Evolutionary conservation across 2,329 filamentous ascomycete species (phyloP).

Genomic region (Incumbomyces delicatus): DNA sequence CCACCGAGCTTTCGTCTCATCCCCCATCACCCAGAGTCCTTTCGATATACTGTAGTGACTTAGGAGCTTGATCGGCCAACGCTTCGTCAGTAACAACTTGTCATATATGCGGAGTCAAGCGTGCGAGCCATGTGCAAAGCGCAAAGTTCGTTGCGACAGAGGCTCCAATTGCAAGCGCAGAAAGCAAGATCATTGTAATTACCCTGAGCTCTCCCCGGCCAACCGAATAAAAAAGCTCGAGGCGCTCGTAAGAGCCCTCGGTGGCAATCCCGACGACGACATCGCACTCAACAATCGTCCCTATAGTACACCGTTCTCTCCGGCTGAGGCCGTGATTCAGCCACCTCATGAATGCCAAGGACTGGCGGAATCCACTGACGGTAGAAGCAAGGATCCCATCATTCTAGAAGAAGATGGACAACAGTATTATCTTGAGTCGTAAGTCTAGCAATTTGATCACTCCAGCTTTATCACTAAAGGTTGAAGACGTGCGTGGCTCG

Average conservation of each 20-base stretch:
- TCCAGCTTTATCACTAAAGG: too few species aligned
- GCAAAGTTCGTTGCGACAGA: constrained; percentile 14
- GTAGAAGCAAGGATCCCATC: constrained; percentile 2
- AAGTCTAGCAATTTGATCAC: too few species aligned
- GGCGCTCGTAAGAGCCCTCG: constrained; percentile 2
- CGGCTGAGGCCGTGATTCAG: too few species aligned
- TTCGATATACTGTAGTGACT: too few species aligned
- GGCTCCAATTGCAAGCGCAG: constrained; percentile 10
- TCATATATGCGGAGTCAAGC: constrained; percentile 3
- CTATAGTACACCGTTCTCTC: too few species aligned
- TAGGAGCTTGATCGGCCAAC: too few species aligned
- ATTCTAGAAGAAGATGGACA: constrained; percentile 7
- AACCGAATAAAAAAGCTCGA: constrained; percentile 4
- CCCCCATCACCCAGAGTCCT: too few species aligned
- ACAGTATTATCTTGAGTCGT: constrained; percentile 4
- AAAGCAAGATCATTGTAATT: constrained; percentile 10
- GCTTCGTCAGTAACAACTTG: too few species aligned
- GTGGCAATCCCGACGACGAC: constrained; percentile 2
- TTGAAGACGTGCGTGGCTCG: too few species aligned
- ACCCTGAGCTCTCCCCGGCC: constrained; percentile 6
- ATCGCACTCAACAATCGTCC: too few species aligned
- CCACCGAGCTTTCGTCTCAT: too few species aligned
- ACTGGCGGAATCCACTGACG: neutral
- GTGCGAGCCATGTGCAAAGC: constrained; percentile 8
- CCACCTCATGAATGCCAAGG: neutral